These are phyloP conservation scores for Phycomyces nitens DNA, from an alignment of 192 early-diverging fungal genomes.

Conservation along the genomic window DNA sequence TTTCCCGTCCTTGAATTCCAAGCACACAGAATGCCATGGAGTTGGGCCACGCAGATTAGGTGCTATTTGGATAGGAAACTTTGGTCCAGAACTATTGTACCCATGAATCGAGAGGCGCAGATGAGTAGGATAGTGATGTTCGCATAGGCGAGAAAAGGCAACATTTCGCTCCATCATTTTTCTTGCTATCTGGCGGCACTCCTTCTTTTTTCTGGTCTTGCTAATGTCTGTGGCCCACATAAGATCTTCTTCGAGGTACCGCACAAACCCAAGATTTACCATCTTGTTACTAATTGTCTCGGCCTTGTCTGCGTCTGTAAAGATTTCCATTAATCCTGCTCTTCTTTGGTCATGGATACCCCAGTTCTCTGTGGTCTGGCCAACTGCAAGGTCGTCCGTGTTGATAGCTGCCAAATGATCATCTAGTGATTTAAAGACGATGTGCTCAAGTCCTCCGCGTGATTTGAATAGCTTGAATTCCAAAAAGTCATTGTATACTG, in stretches of 20 bases:
- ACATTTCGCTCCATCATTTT: conserved; percentile 4
- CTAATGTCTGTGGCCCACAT: not conserved
- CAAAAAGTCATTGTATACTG: not conserved
- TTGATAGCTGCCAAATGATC: not conserved
- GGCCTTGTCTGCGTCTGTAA: not conserved
- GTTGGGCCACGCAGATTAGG: not conserved
- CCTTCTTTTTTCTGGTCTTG: not conserved
- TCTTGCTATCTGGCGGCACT: not conserved
- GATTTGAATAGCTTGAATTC: not conserved
- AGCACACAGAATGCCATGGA: conserved; percentile 1
- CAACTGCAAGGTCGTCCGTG: not conserved
- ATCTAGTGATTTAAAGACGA: not conserved
- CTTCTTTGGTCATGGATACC: not conserved
- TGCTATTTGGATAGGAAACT: not conserved
- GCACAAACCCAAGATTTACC: not conserved
- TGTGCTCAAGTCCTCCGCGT: not conserved
- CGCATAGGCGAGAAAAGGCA: not conserved
- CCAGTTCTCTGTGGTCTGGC: not conserved
- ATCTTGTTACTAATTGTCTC: not conserved
- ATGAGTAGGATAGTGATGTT: not conserved
- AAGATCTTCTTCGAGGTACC: conserved; percentile 1
- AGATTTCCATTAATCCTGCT: not conserved
- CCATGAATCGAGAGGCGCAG: not conserved
- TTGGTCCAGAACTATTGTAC: not conserved
- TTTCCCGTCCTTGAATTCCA: conserved; percentile 1